phyloP scores from a whole-genome alignment of 2,329 filamentous ascomycete genomes.

The Colletotrichum orbiculare region DNA sequence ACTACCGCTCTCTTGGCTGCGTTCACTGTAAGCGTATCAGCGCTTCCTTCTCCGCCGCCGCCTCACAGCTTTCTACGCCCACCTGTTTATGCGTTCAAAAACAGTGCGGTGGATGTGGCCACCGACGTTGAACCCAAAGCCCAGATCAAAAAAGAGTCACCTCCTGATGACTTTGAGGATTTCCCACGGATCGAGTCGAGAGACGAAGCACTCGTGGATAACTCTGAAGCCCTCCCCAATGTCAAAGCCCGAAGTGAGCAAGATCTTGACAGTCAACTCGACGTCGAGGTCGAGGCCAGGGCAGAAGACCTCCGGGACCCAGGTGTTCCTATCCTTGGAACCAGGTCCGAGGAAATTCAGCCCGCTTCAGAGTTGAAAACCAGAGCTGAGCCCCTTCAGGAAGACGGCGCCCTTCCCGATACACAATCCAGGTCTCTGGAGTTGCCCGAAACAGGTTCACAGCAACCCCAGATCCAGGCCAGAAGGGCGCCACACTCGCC shows the following conservation, averaged over 20 bases:
- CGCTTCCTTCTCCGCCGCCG: background rate
- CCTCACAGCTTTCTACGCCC: background rate
- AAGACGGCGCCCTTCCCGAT: too few relatives aligned
- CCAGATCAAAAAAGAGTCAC: background rate
- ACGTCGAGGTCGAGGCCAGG: background rate
- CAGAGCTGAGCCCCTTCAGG: too few relatives aligned
- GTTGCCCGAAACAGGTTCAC: too few relatives aligned
- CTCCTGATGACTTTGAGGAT: background rate
- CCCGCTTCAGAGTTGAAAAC: too few relatives aligned
- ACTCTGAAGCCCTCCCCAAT: background rate
- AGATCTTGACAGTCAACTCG: background rate
- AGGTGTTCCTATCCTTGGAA: too few relatives aligned
- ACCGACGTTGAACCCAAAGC: background rate
- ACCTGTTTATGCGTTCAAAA: slow-evolving; percentile 1
- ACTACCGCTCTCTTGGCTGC: background rate
- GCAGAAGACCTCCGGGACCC: background rate
- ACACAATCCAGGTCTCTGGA: too few relatives aligned
- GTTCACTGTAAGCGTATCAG: background rate
- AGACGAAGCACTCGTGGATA: background rate
- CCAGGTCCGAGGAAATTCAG: too few relatives aligned
- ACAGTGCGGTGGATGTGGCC: background rate
- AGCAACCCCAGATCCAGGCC: background rate
- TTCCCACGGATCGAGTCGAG: background rate
- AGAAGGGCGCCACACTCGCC: background rate
- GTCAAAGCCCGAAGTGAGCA: slow-evolving; percentile 1